These are phyloP conservation scores for Annulohypoxylon maeteangense DNA, from an alignment of 495 filamentous ascomycete genomes.

Conservation along the genomic window DNA sequence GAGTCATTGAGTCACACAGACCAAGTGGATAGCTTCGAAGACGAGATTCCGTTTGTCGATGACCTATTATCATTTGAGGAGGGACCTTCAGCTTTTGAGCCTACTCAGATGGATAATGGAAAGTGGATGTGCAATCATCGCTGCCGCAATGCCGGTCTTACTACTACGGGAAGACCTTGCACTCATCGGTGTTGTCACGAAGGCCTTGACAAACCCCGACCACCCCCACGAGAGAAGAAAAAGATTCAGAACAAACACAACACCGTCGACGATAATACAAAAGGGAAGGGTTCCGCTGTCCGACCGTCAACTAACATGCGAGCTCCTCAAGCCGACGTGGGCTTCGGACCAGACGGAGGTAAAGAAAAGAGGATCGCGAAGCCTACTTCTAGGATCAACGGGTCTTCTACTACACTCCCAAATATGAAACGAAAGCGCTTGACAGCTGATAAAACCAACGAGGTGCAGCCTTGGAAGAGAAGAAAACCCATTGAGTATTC, in stretches of 20 bases:
- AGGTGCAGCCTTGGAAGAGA: neutral
- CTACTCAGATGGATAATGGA: slow-evolving; percentile 76
- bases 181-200: slow-evolving; percentile 88
- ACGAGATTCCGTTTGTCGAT: slow-evolving; percentile 38
- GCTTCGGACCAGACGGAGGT: neutral
- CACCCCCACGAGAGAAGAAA: slow-evolving; percentile 56
- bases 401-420: neutral
- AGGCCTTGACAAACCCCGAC: slow-evolving; percentile 81
- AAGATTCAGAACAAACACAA: slow-evolving; percentile 41
- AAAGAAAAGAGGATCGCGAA: neutral
- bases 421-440: slow-evolving; percentile 35
- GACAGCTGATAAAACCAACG: neutral
- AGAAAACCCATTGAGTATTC: neutral
- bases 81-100: slow-evolving; percentile 40
- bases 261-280: neutral
- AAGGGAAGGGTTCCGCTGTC: neutral
- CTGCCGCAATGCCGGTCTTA: slow-evolving; percentile 75
- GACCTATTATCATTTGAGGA: slow-evolving; percentile 24
- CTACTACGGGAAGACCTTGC: slow-evolving; percentile 61
- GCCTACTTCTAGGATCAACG: neutral
- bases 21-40: slow-evolving; percentile 56
- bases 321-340: neutral
- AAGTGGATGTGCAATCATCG: slow-evolving; percentile 89
- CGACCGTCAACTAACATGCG: neutral
- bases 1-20: slow-evolving; percentile 63